Conservation (phyloP, 345 rosid species). For the Salix exigua region DNA sequence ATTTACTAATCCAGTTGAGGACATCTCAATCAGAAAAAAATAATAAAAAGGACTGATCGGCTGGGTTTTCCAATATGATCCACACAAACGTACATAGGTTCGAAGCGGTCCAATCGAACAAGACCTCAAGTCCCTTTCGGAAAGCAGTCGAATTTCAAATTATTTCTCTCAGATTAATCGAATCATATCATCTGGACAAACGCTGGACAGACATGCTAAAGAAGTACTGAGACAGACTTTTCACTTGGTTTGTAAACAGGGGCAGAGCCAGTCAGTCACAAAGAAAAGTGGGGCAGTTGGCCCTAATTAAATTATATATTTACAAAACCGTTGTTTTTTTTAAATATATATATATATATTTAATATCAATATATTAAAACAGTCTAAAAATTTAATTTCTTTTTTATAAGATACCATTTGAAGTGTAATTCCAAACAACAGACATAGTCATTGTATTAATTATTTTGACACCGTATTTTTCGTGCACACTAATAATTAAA, state of each 20-base stretch:
- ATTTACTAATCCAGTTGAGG: neutral
- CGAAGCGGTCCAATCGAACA: neutral
- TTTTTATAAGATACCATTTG: no score
- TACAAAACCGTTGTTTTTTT: no score
- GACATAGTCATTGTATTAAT: no score
- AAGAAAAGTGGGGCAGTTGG: no score
- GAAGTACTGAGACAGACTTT: neutral
- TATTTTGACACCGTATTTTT: no score
- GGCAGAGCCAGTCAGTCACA: no score
- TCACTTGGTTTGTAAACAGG: neutral
- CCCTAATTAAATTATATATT: no score
- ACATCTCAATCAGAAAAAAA: neutral
- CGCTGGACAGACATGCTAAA: neutral
- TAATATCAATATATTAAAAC: no score
- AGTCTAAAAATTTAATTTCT: no score
- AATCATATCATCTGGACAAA: neutral
- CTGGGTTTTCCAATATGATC: neutral
- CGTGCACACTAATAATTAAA: neutral
- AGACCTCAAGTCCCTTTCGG: neutral
- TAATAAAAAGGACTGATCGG: neutral
- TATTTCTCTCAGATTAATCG: no score
- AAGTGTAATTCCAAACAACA: no score
- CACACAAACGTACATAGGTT: neutral
- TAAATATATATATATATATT: no score
- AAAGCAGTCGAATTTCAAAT: slow-evolving; percentile 4